Evolutionary conservation across 805 yeast genomes (phyloP).

Genomic region (Nakazawaea sp.): DNA sequence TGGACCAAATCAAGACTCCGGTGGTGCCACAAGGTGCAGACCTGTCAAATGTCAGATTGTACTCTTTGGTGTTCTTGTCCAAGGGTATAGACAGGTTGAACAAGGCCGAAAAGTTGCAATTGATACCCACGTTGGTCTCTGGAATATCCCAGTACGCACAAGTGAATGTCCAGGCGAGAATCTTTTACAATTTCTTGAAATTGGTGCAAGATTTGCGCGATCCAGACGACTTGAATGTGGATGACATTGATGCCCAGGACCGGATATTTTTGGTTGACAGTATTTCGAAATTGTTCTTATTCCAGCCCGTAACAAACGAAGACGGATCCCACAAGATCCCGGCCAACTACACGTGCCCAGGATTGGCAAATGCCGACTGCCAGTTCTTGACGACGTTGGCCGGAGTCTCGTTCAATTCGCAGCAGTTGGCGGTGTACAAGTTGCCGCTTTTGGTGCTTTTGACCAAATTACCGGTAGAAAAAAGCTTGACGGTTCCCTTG

Average conservation of each 20-base stretch:
- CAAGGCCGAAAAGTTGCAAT: constrained; percentile 24
- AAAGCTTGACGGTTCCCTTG: constrained; percentile 37
- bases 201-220: constrained; percentile 37
- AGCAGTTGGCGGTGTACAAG: constrained; percentile 37
- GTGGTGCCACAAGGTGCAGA: constrained; percentile 34
- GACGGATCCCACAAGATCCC: constrained; percentile 32
- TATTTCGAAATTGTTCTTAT: constrained; percentile 50
- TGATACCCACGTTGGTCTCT: constrained; percentile 41
- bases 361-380: constrained; percentile 50
- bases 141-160: constrained; percentile 36
- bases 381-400: constrained; percentile 63
- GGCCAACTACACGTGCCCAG: constrained; percentile 48
- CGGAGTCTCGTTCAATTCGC: constrained; percentile 50
- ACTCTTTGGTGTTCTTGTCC: constrained; percentile 59
- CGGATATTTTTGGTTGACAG: constrained; percentile 36
- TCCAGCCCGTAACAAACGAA: constrained; percentile 36
- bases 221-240: not conserved
- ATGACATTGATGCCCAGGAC: constrained; percentile 28
- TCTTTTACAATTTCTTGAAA: constrained; percentile 56
- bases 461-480: constrained; percentile 33
- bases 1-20: constrained; percentile 59
- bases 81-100: constrained; percentile 57
- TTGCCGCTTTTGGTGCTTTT: constrained; percentile 34
- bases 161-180: constrained; percentile 41
- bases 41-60: constrained; percentile 46